Conservation (phyloP, 176 grass and related monocot species). For the Musa acuminata region DNA sequence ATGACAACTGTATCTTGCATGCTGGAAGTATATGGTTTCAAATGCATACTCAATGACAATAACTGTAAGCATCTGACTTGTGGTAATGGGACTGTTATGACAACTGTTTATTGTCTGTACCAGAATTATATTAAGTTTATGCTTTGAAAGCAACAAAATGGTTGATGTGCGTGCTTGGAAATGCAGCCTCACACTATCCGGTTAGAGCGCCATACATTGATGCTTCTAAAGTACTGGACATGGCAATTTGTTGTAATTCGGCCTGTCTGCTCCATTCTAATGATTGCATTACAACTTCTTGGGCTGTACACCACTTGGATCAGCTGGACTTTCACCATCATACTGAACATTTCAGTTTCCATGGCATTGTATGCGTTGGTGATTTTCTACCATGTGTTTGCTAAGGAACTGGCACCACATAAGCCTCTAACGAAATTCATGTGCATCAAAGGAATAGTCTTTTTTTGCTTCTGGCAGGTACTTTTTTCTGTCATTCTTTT, state of each 20-base stretch:
- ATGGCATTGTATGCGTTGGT: conserved; percentile 89
- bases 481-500: background rate
- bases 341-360: conserved; percentile 90
- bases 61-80: background rate
- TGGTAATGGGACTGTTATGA: background rate
- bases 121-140: background rate
- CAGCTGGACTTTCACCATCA: conserved; percentile 80
- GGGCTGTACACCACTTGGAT: conserved; percentile 73
- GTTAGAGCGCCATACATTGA: conserved; percentile 82
- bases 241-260: conserved; percentile 98
- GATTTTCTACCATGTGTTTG: conserved; percentile 94
- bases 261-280: conserved; percentile 68
- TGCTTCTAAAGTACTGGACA: conserved; percentile 95
- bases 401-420: conserved; percentile 89
- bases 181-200: conserved; percentile 62
- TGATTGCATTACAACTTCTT: conserved; percentile 84
- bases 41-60: background rate
- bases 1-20: background rate
- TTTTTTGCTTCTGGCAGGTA: conserved; percentile 99
- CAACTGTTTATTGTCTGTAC: background rate
- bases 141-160: background rate
- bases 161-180: background rate
- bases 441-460: conserved; percentile 97
- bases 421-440: conserved; percentile 90
- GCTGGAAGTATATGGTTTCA: background rate